Percentiles rank a stretch among this genome's conserved stretches.
phyloP scores from a whole-genome alignment of 1,284 basidiomycete species.

The Microbotryum silenes-acaulis region DNA sequence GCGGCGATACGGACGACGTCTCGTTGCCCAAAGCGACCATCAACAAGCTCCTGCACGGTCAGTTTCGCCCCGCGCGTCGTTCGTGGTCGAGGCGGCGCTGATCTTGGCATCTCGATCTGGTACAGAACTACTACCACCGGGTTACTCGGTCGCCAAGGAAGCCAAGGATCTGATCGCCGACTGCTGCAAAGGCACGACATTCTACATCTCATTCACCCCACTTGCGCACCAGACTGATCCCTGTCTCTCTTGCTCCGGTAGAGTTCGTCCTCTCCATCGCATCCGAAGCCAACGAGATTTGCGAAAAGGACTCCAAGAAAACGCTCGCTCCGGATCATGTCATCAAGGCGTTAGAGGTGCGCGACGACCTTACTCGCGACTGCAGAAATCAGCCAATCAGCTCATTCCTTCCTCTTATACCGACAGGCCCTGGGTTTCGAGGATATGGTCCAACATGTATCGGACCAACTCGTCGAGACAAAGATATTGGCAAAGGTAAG shows the following conservation, averaged over 20 bases:
- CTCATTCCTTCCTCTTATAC: conserved; percentile 1
- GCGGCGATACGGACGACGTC: conserved; percentile 74
- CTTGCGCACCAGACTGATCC: too few relatives aligned
- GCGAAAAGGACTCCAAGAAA: conserved; percentile 97
- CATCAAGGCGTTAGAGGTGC: conserved; percentile 77
- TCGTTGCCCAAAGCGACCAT: conserved; percentile 95
- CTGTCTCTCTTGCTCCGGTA: conserved; percentile 38
- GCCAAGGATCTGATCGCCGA: conserved; percentile 94
- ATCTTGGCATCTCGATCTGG: conserved; percentile 1
- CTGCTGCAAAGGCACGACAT: conserved; percentile 73
- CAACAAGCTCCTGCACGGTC: conserved; percentile 90
- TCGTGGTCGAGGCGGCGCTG: background rate
- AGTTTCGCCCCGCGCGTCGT: conserved; percentile 30
- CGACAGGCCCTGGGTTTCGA: conserved; percentile 78
- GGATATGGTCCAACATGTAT: conserved; percentile 74
- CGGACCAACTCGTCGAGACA: conserved; percentile 86
- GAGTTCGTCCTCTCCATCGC: conserved; percentile 98
- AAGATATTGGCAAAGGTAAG: conserved; percentile 81
- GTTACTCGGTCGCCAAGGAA: conserved; percentile 88
- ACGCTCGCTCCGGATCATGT: conserved; percentile 99
- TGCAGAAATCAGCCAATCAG: too few relatives aligned
- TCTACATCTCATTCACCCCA: background rate
- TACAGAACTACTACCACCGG: conserved; percentile 79
- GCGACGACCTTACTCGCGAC: conserved; percentile 19
- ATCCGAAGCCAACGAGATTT: conserved; percentile 95